phyloP scores from a whole-genome alignment of 2,329 filamentous ascomycete genomes.

The Apiospora marii region DNA sequence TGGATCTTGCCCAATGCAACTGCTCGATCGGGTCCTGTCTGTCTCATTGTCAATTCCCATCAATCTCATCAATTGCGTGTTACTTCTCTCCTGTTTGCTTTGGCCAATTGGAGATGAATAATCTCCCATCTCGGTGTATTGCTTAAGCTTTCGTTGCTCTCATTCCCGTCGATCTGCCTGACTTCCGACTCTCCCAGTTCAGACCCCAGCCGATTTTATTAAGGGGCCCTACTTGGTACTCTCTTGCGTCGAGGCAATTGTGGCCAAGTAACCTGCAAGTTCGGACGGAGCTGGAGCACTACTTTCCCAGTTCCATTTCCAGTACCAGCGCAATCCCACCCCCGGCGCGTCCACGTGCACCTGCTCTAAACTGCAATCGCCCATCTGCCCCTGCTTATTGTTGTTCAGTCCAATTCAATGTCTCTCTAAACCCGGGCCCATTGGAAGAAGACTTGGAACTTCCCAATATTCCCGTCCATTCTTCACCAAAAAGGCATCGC shows the following conservation, averaged over 20 bases:
- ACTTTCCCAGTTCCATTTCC: neutral
- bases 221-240: too few relatives aligned
- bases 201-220: neutral
- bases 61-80: neutral
- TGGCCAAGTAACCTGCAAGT: neutral
- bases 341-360: conserved; percentile 17
- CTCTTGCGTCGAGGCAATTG: neutral
- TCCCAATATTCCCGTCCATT: conserved; percentile 3
- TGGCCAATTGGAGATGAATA: neutral
- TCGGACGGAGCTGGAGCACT: conserved; percentile 5
- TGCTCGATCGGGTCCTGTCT: neutral
- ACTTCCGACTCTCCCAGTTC: neutral
- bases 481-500: neutral
- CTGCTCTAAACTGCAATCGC: conserved; percentile 7
- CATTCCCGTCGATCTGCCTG: too few relatives aligned
- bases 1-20: conserved; percentile 9
- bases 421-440: neutral
- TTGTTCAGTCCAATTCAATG: neutral
- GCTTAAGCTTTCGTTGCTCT: neutral
- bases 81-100: neutral
- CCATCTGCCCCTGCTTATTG: conserved; percentile 8
- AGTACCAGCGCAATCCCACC: neutral
- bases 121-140: neutral
- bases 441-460: conserved; percentile 3
- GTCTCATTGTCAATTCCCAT: too few relatives aligned